These are phyloP conservation scores for Eucalyptus viminalis DNA, from an alignment of 345 rosid genomes.

Conservation along the genomic window DNA sequence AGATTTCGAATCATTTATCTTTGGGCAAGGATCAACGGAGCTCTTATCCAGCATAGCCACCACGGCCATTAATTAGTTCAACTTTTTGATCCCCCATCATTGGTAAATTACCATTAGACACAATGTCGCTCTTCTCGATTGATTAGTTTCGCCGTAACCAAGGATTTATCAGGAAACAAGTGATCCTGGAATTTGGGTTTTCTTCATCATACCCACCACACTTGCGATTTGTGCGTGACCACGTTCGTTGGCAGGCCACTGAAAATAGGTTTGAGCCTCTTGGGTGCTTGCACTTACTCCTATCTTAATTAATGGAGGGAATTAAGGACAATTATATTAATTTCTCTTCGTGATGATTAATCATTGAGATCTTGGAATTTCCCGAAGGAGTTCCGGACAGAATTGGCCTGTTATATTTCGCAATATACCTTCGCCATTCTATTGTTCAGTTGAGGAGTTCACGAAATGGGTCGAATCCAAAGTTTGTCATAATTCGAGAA, in stretches of 20 bases:
- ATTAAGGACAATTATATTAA: neutral
- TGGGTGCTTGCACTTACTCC: neutral
- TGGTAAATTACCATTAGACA: neutral
- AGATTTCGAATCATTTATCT: accelerated
- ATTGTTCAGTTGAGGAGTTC: neutral
- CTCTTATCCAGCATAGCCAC: accelerated
- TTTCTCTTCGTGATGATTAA: neutral
- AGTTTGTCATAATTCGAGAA: neutral
- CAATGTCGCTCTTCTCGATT: too few species aligned
- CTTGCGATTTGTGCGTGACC: neutral
- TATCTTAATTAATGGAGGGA: neutral
- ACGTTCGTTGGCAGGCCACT: neutral
- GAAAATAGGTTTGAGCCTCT: neutral
- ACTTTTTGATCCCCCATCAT: neutral
- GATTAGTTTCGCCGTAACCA: neutral
- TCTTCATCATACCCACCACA: neutral
- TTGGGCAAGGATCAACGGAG: too few species aligned
- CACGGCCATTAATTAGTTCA: neutral
- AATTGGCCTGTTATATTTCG: neutral
- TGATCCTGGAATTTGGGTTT: neutral
- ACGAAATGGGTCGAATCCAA: neutral
- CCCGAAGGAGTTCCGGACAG: neutral
- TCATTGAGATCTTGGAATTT: neutral
- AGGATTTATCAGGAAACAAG: neutral
- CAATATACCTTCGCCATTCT: neutral